These are phyloP conservation scores for Leucaena leucocephala DNA, from an alignment of 306 rosid genomes.

Conservation along the genomic window DNA sequence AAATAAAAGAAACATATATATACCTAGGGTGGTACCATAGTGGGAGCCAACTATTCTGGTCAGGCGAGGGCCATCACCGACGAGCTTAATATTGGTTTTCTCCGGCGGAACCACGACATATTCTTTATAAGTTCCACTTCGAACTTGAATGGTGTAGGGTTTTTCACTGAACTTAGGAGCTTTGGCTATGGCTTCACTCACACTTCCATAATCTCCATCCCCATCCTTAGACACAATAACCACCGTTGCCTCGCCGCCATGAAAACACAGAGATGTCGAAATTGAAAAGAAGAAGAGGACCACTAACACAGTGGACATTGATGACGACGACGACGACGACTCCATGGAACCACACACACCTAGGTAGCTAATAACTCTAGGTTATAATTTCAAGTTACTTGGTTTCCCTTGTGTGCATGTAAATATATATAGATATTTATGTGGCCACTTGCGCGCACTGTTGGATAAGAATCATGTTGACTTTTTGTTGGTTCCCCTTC, in stretches of 20 bases:
- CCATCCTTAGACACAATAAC: slow-evolving; percentile 40
- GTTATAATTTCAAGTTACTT: neutral
- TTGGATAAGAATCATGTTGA: neutral
- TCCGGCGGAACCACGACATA: slow-evolving; percentile 28
- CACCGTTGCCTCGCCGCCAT: neutral
- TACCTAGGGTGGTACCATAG: slow-evolving; percentile 45
- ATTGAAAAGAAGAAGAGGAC: slow-evolving; percentile 11
- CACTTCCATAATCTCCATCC: slow-evolving; percentile 35
- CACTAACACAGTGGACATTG: neutral
- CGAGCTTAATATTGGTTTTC: slow-evolving; percentile 40
- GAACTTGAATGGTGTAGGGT: slow-evolving; percentile 35
- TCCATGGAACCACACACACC: slow-evolving; percentile 3
- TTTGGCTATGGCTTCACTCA: slow-evolving; percentile 39
- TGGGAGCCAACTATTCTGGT: slow-evolving; percentile 27
- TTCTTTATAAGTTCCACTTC: slow-evolving; percentile 42
- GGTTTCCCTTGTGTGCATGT: neutral
- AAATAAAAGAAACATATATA: neutral
- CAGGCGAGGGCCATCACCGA: slow-evolving; percentile 37
- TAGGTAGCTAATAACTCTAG: neutral
- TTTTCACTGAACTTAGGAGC: slow-evolving; percentile 26
- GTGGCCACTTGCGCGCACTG: neutral
- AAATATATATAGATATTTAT: neutral
- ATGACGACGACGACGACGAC: neutral
- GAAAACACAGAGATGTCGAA: neutral
- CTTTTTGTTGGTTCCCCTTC: neutral